Conservation (phyloP, 305 asterid species). For the Ilex paraguariensis region DNA sequence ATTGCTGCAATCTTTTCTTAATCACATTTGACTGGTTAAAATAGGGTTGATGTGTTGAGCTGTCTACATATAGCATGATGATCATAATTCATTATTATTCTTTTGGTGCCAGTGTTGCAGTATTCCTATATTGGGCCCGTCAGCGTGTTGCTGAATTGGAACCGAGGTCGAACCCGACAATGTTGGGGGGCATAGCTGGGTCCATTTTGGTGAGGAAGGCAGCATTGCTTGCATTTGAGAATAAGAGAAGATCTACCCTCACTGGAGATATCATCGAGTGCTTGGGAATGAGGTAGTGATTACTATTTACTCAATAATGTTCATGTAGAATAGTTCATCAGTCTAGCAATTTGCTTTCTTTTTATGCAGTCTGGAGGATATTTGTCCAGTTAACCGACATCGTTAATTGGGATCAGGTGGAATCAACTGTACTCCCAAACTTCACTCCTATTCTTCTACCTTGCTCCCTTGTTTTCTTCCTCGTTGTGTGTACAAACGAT, state of each 20-base stretch:
- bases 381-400: slow-evolving; percentile 36
- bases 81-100: too few relatives aligned
- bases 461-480: too few relatives aligned
- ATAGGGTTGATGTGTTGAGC: not conserved
- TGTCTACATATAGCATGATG: not conserved
- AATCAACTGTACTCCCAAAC: too few relatives aligned
- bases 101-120: slow-evolving; percentile 63
- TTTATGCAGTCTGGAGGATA: slow-evolving; percentile 65
- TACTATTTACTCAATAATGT: not conserved
- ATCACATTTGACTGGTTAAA: not conserved
- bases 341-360: not conserved
- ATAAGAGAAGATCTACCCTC: slow-evolving; percentile 75
- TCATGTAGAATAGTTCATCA: not conserved
- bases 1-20: not conserved
- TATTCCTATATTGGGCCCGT: slow-evolving; percentile 82
- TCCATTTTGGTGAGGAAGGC: slow-evolving; percentile 73
- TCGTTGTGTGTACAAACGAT: too few relatives aligned
- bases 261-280: slow-evolving; percentile 75
- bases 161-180: slow-evolving; percentile 39
- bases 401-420: too few relatives aligned
- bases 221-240: slow-evolving; percentile 67
- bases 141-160: slow-evolving; percentile 34
- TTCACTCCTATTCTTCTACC: too few relatives aligned
- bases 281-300: slow-evolving; percentile 65
- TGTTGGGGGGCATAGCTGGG: slow-evolving; percentile 78